Percentiles rank a stretch among this genome's conserved stretches.
Conservation (phyloP, 768 basidiomycete species). For the Glaciozyma antarctica region DNA sequence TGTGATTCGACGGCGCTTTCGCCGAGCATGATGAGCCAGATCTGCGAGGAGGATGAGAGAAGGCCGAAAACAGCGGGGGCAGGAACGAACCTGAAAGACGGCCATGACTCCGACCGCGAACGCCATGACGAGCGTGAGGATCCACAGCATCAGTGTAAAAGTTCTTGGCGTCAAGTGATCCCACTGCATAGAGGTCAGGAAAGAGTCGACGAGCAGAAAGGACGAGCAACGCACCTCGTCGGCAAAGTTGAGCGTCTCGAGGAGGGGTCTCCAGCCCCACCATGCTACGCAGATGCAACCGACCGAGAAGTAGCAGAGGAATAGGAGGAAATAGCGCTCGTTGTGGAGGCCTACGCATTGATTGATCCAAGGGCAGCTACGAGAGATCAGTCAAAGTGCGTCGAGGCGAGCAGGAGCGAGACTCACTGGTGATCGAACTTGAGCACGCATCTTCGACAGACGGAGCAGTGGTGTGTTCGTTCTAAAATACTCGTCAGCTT, state of each 20-base stretch:
- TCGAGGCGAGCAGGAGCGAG: neutral
- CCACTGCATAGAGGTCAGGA: conserved; percentile 46
- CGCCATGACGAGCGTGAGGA: conserved; percentile 64
- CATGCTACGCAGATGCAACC: conserved; percentile 54
- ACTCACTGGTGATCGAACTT: conserved; percentile 34
- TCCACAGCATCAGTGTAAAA: conserved; percentile 62
- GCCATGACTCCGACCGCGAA: conserved; percentile 66
- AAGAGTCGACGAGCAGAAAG: neutral
- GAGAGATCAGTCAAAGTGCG: neutral
- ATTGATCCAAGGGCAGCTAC: conserved; percentile 40
- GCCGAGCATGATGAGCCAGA: conserved; percentile 56
- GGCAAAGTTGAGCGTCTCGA: conserved; percentile 46
- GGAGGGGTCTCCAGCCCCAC: conserved; percentile 59
- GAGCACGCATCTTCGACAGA: conserved; percentile 32
- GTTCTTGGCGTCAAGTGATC: conserved; percentile 56
- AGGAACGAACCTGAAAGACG: conserved; percentile 50
- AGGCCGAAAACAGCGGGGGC: neutral
- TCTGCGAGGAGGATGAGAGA: conserved; percentile 31
- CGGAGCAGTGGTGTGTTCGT: conserved; percentile 34
- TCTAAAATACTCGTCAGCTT: conserved; percentile 5
- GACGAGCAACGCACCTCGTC: conserved; percentile 38
- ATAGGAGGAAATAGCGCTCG: conserved; percentile 89
- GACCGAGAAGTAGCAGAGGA: conserved; percentile 83
- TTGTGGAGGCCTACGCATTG: conserved; percentile 84
- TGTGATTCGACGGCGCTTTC: conserved; percentile 87